phyloP scores from a whole-genome alignment of 768 basidiomycete species.

The Boletus eberwhitei region DNA sequence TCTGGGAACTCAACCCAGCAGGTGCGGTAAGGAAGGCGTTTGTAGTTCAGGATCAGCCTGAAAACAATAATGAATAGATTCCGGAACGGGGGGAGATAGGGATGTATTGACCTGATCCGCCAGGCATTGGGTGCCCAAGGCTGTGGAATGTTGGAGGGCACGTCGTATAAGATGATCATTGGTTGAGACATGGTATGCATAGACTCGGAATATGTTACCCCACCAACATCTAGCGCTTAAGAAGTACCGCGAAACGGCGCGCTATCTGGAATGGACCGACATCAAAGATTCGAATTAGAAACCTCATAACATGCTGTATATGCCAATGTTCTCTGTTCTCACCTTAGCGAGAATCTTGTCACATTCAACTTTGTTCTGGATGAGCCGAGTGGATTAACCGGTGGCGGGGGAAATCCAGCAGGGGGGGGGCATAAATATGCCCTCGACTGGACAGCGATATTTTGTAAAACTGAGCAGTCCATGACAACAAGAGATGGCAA shows the following conservation, averaged over 20 bases:
- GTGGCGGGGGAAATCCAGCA: background rate
- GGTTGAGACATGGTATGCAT: constrained; percentile 40
- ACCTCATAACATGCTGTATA: constrained; percentile 11
- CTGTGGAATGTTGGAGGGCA: constrained; percentile 55
- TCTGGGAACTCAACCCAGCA: constrained; percentile 70
- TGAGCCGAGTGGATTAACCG: constrained; percentile 3
- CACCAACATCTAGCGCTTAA: constrained; percentile 10
- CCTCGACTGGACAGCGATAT: background rate
- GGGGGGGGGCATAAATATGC: background rate
- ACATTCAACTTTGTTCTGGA: background rate
- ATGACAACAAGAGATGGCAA: constrained; percentile 8
- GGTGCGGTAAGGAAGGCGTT: constrained; percentile 66
- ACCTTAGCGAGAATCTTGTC: background rate
- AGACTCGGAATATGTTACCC: background rate
- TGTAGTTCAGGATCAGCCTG: constrained; percentile 76
- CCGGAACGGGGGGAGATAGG: background rate
- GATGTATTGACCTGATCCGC: constrained; percentile 54
- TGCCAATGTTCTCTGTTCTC: constrained; percentile 5
- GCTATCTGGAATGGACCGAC: constrained; percentile 1
- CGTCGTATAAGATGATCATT: constrained; percentile 63
- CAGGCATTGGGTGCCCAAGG: constrained; percentile 79
- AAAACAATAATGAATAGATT: background rate
- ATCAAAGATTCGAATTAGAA: background rate
- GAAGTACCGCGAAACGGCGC: background rate
- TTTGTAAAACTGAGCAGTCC: background rate